Evolutionary conservation across 2,329 filamentous ascomycete species (phyloP).

Genomic region (Sporothrix brasiliensis): DNA sequence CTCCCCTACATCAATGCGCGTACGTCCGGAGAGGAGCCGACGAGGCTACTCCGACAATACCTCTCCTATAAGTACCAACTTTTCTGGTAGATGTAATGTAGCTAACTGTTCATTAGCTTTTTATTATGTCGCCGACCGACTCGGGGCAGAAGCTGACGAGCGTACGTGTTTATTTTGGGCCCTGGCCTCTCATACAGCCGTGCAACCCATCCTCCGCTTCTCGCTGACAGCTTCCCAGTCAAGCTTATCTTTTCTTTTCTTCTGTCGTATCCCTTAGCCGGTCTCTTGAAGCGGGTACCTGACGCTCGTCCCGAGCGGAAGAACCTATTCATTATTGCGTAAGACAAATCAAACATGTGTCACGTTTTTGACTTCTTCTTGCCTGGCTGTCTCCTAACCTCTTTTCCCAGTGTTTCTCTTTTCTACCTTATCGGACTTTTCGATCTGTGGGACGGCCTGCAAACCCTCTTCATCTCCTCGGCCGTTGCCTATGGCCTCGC

Average conservation of each 20-base stretch:
- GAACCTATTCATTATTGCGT: slow-evolving; percentile 84
- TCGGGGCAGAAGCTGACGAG: slow-evolving; percentile 53
- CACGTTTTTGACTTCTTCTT: not conserved
- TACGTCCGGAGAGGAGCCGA: slow-evolving; percentile 28
- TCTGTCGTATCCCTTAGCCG: slow-evolving; percentile 88
- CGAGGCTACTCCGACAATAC: not conserved
- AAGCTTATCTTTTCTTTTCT: slow-evolving; percentile 92
- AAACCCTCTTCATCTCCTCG: slow-evolving; percentile 78
- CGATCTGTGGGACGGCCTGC: slow-evolving; percentile 82
- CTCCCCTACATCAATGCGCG: slow-evolving; percentile 41
- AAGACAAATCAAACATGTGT: slow-evolving; percentile 38
- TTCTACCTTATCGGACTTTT: slow-evolving; percentile 96
- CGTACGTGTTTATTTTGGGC: slow-evolving; percentile 42
- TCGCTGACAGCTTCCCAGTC: slow-evolving; percentile 56
- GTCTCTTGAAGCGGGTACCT: slow-evolving; percentile 83
- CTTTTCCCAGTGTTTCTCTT: slow-evolving; percentile 63
- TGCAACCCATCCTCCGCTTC: not conserved
- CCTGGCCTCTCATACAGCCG: not conserved
- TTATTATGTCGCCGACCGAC: slow-evolving; percentile 45
- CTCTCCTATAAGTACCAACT: not conserved
- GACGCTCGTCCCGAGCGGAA: slow-evolving; percentile 82
- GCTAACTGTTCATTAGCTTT: slow-evolving; percentile 46
- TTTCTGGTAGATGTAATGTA: not conserved
- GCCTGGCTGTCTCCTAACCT: not conserved
- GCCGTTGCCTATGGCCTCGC: slow-evolving; percentile 81